Percentiles rank a stretch among this genome's conserved stretches.
phyloP scores from a whole-genome alignment of 2,329 filamentous ascomycete species.

The Colletotrichum tamarilloi region DNA sequence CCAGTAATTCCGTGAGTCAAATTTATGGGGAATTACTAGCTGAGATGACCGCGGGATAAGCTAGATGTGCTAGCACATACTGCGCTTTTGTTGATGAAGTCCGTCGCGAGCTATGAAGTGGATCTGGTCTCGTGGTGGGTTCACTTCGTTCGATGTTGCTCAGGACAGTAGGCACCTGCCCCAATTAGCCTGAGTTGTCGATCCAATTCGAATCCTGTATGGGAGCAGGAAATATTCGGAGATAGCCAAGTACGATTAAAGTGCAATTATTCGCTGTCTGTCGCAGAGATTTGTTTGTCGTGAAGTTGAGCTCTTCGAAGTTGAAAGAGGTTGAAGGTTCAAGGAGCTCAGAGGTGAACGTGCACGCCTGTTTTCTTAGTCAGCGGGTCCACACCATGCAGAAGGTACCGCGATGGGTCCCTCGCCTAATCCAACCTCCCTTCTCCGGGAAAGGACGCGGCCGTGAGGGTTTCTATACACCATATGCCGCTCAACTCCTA shows the following conservation, averaged over 20 bases:
- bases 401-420: background rate
- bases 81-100: slow-evolving; percentile 4
- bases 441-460: background rate
- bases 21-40: background rate
- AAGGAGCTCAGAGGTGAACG: slow-evolving; percentile 21
- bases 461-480: background rate
- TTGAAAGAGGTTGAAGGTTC: slow-evolving; percentile 34
- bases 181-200: background rate
- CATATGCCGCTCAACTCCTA: background rate
- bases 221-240: background rate
- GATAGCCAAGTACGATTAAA: background rate
- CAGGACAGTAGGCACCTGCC: background rate
- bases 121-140: slow-evolving; percentile 24
- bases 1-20: background rate
- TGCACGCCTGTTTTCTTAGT: slow-evolving; percentile 27
- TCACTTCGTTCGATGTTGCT: background rate
- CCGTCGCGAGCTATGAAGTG: slow-evolving; percentile 23
- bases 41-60: background rate
- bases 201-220: background rate
- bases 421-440: background rate
- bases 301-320: background rate
- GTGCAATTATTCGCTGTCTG: background rate
- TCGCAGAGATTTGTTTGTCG: slow-evolving; percentile 20
- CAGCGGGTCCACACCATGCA: background rate
- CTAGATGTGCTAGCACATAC: slow-evolving; percentile 19